Evolutionary conservation across 257 asterid species (phyloP).

Genomic region (Jaltomata sinuosa): DNA sequence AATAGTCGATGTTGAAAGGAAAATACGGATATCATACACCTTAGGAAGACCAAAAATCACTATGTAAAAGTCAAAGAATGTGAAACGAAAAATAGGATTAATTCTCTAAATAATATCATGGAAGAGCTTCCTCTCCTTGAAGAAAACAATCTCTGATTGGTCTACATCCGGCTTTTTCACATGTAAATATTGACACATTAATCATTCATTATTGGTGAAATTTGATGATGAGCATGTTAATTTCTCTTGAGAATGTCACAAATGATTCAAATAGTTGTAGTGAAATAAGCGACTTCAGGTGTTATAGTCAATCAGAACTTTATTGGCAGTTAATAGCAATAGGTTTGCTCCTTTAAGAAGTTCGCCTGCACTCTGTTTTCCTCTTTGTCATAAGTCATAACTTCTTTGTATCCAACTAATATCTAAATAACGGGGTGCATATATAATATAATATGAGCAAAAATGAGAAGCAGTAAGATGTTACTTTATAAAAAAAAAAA

Average conservation of each 20-base stretch:
- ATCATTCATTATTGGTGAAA: not conserved
- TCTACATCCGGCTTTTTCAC: not conserved
- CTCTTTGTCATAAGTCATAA: not conserved
- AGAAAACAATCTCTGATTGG: not conserved
- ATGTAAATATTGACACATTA: not conserved
- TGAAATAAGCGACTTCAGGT: not conserved
- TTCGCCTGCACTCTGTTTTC: not conserved
- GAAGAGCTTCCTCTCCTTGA: not conserved
- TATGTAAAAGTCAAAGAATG: not conserved
- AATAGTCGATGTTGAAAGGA: not conserved
- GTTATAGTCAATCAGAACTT: not conserved
- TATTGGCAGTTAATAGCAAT: too few relatives aligned
- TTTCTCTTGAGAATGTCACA: not conserved
- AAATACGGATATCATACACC: not conserved
- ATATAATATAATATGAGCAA: not conserved
- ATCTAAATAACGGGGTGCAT: not conserved
- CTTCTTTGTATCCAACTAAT: not conserved
- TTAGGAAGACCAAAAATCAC: not conserved
- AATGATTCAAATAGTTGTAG: not conserved
- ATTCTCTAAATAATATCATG: not conserved
- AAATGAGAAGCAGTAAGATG: not conserved
- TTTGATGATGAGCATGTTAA: not conserved
- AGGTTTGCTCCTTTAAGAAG: too few relatives aligned
- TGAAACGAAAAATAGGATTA: not conserved
- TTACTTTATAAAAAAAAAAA: too few relatives aligned